Conservation (phyloP, 805 yeast species). For the Hanseniaspora meyeri region DNA sequence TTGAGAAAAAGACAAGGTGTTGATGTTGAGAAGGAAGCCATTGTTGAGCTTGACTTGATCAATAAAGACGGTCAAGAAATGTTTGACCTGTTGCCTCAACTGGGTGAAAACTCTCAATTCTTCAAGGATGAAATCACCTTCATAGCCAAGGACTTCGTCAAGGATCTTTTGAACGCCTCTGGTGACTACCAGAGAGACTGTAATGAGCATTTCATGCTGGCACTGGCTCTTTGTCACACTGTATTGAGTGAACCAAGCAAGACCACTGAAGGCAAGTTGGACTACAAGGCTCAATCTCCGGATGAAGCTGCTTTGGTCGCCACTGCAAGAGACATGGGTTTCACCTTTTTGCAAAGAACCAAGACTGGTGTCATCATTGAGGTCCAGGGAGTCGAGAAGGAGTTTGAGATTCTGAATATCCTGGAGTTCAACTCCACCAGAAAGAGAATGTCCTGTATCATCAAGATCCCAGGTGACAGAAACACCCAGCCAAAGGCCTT, state of each 20-base stretch:
- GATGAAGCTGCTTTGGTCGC: constrained; percentile 80
- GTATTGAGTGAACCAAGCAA: constrained; percentile 60
- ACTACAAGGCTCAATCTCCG: constrained; percentile 68
- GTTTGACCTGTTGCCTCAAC: constrained; percentile 35
- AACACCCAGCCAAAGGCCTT: constrained; percentile 45
- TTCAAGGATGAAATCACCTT: constrained; percentile 57
- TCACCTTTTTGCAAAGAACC: constrained; percentile 51
- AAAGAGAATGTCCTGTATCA: constrained; percentile 76
- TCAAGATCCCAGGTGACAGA: constrained; percentile 45
- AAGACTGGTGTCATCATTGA: constrained; percentile 55
- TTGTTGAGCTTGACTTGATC: constrained; percentile 41
- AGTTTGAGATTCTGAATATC: constrained; percentile 57
- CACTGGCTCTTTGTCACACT: constrained; percentile 67
- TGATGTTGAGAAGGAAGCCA: constrained; percentile 53
- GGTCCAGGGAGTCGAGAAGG: constrained; percentile 58
- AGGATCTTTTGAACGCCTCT: constrained; percentile 43
- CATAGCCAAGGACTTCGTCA: constrained; percentile 51
- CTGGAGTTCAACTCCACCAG: constrained; percentile 74
- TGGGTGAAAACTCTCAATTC: constrained; percentile 30
- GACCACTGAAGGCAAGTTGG: constrained; percentile 40
- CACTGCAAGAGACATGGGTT: constrained; percentile 70
- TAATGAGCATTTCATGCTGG: constrained; percentile 63
- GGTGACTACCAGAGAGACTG: constrained; percentile 40
- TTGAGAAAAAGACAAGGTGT: constrained; percentile 65
- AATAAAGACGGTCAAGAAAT: constrained; percentile 46